Base-by-base conservation (phyloP, 73 alveolate species). In the Paramecium sexaurelia region DNA sequence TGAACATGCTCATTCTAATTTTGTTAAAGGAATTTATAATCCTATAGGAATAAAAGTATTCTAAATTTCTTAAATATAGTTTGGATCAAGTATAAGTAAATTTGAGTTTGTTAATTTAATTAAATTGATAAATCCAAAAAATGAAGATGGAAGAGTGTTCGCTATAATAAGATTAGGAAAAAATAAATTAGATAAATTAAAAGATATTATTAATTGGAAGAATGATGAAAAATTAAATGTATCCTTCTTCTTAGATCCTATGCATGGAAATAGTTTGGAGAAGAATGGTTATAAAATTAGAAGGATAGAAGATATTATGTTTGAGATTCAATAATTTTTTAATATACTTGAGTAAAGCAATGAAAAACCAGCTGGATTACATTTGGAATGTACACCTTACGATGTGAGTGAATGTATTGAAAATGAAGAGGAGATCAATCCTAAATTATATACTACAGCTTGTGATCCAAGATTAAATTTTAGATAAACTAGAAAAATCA, bases 401-500 rank as follows among this genome's bases (percentile, higher is more conserved):
- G 29, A 84, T 27, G 96, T 93, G 15, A 93, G 92, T 9, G 96
- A 93, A 43, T 88, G 93, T 22, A 19, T 93, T 24, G 95, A 92
- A 37, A 33, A 57, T 20, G 91, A 75, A 19, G 29, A 69, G 17
- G 88, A 41, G 3, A 92, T 87, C 9, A 45, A 89, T 39, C 92
- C 75, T 10, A 56, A 47, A 27, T 75, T n/a, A 2, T 90, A 93
- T 39, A 73, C 92, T 8, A 85, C 94, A 22, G 67, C 89, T 5
- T 92, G 96, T 84, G 96, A 92, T 78, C 94, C 95, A 15, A 61
- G 95, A 51, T 88, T 92, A 55, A 93, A 88, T 84, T 37, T 17
- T 27, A 35, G 55, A 36, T 19, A 71, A 71, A 32, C 66, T 11
- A 22, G 32, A 29, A 37, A 71, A 71, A 71, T 71, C 1, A 7